Evolutionary conservation across 176 grass and related monocot species (phyloP).

Genomic region (Rhipidocladum racemiflorum): DNA sequence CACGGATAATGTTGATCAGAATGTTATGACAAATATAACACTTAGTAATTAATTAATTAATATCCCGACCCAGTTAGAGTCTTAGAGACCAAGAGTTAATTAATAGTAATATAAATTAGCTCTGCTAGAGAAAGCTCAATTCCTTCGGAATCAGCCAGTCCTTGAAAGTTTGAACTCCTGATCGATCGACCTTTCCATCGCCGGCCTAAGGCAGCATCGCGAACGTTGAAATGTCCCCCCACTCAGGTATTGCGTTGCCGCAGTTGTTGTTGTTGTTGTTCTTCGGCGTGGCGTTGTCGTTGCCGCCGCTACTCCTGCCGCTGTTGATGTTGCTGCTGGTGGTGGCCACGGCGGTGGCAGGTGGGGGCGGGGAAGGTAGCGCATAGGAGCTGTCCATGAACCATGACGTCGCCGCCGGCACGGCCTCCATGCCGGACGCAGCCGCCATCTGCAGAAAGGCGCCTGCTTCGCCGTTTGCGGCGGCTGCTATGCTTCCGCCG

Average conservation of each 20-base stretch:
- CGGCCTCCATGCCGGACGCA: conserved; percentile 19
- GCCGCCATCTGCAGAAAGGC: conserved; percentile 44
- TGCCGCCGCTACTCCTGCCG: conserved; percentile 21
- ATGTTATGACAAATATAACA: conserved; percentile 28
- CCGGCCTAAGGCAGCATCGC: conserved; percentile 39
- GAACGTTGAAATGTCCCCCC: conserved; percentile 52
- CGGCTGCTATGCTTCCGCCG: neutral
- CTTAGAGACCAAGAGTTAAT: conserved; percentile 1
- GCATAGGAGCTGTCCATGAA: conserved; percentile 44
- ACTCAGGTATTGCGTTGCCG: conserved; percentile 25
- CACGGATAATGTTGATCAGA: conserved; percentile 16
- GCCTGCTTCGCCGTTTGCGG: conserved; percentile 4
- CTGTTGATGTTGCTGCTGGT: conserved; percentile 29
- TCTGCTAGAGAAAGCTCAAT: conserved; percentile 28
- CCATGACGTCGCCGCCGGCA: conserved; percentile 35
- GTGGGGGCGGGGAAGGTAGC: conserved; percentile 24
- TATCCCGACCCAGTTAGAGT: conserved; percentile 28
- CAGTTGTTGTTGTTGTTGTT: conserved; percentile 40
- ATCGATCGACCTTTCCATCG: neutral
- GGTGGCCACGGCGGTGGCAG: neutral
- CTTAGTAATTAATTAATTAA: conserved; percentile 4
- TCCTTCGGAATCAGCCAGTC: conserved; percentile 58
- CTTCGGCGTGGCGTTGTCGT: conserved; percentile 6
- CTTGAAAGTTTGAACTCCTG: neutral
- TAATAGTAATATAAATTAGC: conserved; percentile 1